phyloP scores from a whole-genome alignment of 306 rosid species.

The Lathyrus aphaca region DNA sequence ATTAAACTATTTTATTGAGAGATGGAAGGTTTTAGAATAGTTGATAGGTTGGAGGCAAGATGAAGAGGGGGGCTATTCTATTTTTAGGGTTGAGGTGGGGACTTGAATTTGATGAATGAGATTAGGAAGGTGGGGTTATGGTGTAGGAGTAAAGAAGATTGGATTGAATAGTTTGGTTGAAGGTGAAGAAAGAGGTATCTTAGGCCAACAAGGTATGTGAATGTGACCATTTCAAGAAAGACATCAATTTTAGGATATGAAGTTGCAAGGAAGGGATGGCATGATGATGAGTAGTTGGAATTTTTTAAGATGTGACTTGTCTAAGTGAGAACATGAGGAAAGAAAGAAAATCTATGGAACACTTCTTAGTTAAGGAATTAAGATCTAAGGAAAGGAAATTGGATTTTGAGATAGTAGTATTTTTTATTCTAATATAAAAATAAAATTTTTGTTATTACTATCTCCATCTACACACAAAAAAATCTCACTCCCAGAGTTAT shows the following conservation, averaged over 20 bases:
- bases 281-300: conserved; percentile 26
- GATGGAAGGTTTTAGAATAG: background rate
- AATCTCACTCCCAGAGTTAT: too few relatives aligned
- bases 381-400: background rate
- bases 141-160: conserved; percentile 24
- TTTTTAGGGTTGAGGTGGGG: background rate
- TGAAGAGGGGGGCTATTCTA: background rate
- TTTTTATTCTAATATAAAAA: background rate
- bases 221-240: conserved; percentile 37
- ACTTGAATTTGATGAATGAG: background rate
- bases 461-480: too few relatives aligned
- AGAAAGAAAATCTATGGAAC: conserved; percentile 3
- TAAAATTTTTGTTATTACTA: too few relatives aligned
- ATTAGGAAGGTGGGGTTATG: background rate
- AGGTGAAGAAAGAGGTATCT: conserved; percentile 8
- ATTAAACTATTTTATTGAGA: background rate
- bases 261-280: conserved; percentile 46
- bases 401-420: background rate
- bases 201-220: conserved; percentile 12
- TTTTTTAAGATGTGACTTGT: conserved; percentile 16
- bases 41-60: background rate
- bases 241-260: conserved; percentile 14
- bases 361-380: conserved; percentile 29
- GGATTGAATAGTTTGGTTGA: conserved; percentile 14
- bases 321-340: background rate